phyloP scores from a whole-genome alignment of 257 asterid genomes.

The Lantana camara region DNA sequence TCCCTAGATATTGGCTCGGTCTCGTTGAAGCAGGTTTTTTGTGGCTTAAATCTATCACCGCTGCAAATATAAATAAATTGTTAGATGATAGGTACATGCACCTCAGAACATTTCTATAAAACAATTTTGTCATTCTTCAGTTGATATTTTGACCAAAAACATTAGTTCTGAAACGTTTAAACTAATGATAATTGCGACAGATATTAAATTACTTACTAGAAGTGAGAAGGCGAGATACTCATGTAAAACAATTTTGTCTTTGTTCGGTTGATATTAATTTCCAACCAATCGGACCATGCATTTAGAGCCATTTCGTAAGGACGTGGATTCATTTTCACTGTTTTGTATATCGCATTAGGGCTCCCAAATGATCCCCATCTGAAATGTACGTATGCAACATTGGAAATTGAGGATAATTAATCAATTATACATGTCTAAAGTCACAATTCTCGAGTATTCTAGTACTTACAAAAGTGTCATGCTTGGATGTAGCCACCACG shows the following conservation, averaged over 20 bases:
- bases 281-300: conserved; percentile 71
- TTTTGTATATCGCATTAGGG: conserved; percentile 36
- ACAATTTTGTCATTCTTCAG: too few species aligned
- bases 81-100: too few species aligned
- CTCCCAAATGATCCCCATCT: conserved; percentile 64
- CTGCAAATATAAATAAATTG: conserved; percentile 25
- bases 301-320: conserved; percentile 57
- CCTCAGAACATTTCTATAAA: too few species aligned
- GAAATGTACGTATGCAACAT: background rate
- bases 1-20: conserved; percentile 40
- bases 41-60: conserved; percentile 43
- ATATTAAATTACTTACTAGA: conserved; percentile 24
- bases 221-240: conserved; percentile 58
- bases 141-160: too few species aligned
- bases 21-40: conserved; percentile 44
- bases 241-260: conserved; percentile 59
- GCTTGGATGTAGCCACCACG: conserved; percentile 65
- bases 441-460: too few species aligned
- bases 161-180: too few species aligned
- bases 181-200: too few species aligned
- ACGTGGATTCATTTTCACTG: conserved; percentile 41
- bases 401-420: too few species aligned
- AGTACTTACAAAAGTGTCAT: conserved; percentile 59
- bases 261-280: conserved; percentile 49
- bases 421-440: too few species aligned